Evolutionary conservation across 257 asterid species (phyloP).

Genomic region (Agastache rugosa): DNA sequence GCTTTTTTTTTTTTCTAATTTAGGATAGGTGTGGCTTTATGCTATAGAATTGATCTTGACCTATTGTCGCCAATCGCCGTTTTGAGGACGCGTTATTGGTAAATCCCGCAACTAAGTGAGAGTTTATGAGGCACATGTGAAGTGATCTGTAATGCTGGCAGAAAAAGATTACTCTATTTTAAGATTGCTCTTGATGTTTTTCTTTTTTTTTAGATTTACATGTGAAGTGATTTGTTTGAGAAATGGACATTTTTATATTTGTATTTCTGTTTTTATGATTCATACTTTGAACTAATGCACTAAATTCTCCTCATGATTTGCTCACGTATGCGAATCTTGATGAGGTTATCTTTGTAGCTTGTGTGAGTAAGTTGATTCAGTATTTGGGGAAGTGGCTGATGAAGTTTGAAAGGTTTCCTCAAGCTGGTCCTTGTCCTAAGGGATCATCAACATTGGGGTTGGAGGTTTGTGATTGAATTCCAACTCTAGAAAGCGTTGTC

Average conservation of each 20-base stretch:
- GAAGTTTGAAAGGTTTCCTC: slow-evolving; percentile 88
- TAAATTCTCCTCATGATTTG: slow-evolving; percentile 51
- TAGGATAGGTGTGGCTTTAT: too few relatives aligned
- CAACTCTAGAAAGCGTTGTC: slow-evolving; percentile 59
- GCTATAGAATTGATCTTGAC: too few relatives aligned
- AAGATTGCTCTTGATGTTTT: background rate
- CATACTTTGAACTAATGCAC: background rate
- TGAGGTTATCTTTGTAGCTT: slow-evolving; percentile 78
- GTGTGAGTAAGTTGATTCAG: slow-evolving; percentile 73
- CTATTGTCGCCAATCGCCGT: too few relatives aligned
- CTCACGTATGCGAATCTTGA: slow-evolving; percentile 68
- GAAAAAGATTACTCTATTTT: too few relatives aligned
- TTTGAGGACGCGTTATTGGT: too few relatives aligned
- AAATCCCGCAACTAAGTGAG: too few relatives aligned
- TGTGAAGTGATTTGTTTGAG: too few relatives aligned
- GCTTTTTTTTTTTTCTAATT: too few relatives aligned
- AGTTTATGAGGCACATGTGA: too few relatives aligned
- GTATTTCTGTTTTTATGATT: background rate
- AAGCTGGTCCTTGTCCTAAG: slow-evolving; percentile 66
- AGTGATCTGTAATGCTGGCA: too few relatives aligned
- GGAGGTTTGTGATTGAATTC: slow-evolving; percentile 83
- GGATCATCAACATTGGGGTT: slow-evolving; percentile 68
- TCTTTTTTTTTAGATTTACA: background rate
- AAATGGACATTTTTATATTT: too few relatives aligned
- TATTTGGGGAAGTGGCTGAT: slow-evolving; percentile 82